phyloP scores from a whole-genome alignment of 768 basidiomycete genomes.

The Serendipita sp. region DNA sequence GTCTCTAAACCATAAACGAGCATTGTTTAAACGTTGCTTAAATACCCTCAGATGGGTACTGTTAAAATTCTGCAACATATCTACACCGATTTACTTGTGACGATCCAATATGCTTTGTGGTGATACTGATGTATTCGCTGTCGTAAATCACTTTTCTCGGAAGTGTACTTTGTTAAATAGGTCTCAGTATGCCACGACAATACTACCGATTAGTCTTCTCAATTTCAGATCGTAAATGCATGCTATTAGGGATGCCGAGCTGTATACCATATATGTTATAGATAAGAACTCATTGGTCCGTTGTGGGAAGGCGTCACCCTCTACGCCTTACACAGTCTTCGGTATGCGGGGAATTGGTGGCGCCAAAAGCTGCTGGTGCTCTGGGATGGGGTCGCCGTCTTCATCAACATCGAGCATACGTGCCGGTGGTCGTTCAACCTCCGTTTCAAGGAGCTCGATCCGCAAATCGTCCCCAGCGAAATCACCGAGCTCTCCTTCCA shows the following conservation, averaged over 20 bases:
- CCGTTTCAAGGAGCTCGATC: conserved; percentile 63
- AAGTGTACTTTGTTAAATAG: not conserved
- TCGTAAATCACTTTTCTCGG: not conserved
- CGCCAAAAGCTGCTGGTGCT: not conserved
- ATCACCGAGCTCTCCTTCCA: conserved; percentile 51
- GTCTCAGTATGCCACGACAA: not conserved
- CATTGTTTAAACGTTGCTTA: no score
- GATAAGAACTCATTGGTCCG: not conserved
- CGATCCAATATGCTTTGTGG: not conserved
- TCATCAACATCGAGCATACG: conserved; percentile 34
- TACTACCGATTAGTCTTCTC: not conserved
- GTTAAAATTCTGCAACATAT: no score
- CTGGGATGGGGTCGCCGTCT: conserved; percentile 24
- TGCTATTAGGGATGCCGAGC: not conserved
- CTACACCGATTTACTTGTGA: no score
- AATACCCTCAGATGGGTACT: no score
- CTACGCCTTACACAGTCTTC: not conserved
- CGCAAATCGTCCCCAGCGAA: conserved; percentile 80
- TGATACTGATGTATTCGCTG: not conserved
- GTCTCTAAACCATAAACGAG: not conserved
- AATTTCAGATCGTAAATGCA: not conserved
- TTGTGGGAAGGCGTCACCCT: not conserved
- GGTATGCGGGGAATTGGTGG: not conserved
- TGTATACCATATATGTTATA: not conserved
- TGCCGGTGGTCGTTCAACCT: conserved; percentile 73